Conservation (phyloP, 148 eudicot species). For the Spergularia marina region DNA sequence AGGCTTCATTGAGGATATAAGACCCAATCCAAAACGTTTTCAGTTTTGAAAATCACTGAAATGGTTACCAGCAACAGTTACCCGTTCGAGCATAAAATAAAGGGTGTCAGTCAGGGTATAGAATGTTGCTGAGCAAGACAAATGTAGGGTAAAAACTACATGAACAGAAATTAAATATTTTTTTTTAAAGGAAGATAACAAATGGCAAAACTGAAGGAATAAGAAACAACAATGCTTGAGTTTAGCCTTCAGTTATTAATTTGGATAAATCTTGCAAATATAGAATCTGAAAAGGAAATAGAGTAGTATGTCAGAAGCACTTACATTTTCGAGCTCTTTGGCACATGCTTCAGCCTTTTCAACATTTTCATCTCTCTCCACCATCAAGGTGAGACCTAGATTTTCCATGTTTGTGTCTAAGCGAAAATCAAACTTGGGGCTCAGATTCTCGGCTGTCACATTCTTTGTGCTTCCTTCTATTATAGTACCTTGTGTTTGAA, state of each 20-base stretch:
- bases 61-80: too few species aligned
- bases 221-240: background rate
- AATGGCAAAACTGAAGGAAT: background rate
- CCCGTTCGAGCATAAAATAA: too few species aligned
- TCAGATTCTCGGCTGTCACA: constrained; percentile 17
- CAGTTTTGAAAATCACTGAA: too few species aligned
- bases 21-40: too few species aligned
- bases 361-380: constrained; percentile 51
- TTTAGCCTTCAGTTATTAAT: background rate
- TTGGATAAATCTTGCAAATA: background rate
- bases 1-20: too few species aligned
- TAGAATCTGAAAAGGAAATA: background rate
- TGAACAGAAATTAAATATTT: background rate
- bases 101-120: background rate
- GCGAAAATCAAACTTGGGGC: constrained; percentile 30
- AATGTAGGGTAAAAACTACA: too few species aligned
- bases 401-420: constrained; percentile 38
- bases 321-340: constrained; percentile 81
- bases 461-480: constrained; percentile 27
- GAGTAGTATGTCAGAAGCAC: constrained; percentile 18
- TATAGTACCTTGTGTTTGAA: constrained; percentile 24
- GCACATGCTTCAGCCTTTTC: constrained; percentile 77
- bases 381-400: constrained; percentile 32
- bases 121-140: background rate
- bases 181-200: background rate